These are phyloP conservation scores for Lentinula lateritia DNA, from an alignment of 768 basidiomycete genomes.

Conservation along the genomic window DNA sequence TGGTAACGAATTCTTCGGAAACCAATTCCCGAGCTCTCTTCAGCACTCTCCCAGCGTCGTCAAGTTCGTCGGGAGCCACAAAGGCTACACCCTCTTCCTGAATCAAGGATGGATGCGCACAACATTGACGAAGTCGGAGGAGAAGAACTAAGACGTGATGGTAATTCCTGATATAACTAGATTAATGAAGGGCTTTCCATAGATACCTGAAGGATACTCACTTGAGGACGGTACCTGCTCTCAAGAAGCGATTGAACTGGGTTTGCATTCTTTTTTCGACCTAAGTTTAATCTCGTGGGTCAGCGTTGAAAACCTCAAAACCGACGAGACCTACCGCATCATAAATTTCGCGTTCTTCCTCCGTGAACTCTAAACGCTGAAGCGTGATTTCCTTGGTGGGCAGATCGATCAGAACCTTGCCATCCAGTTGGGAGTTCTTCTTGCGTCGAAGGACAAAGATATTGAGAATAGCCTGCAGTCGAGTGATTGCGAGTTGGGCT, in stretches of 20 bases:
- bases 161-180: conserved; percentile 38
- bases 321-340: conserved; percentile 30
- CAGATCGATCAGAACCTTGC: conserved; percentile 61
- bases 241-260: conserved; percentile 58
- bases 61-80: conserved; percentile 32
- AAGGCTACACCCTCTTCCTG: conserved; percentile 48
- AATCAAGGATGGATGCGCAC: conserved; percentile 63
- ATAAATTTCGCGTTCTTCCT: conserved; percentile 64
- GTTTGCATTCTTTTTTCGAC: conserved; percentile 51
- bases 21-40: conserved; percentile 40
- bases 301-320: not conserved
- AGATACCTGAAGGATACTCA: conserved; percentile 16
- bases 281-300: conserved; percentile 17
- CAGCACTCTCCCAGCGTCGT: conserved; percentile 34
- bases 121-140: conserved; percentile 59
- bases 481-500: conserved; percentile 49
- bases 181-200: not conserved
- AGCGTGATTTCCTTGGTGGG: conserved; percentile 50
- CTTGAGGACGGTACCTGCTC: conserved; percentile 66
- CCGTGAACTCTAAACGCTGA: conserved; percentile 47
- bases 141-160: conserved; percentile 46
- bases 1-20: conserved; percentile 41
- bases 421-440: conserved; percentile 60
- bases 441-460: conserved; percentile 55
- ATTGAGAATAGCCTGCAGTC: conserved; percentile 54